These are phyloP conservation scores for Petrea volubilis DNA, from an alignment of 257 asterid genomes.

Conservation along the genomic window DNA sequence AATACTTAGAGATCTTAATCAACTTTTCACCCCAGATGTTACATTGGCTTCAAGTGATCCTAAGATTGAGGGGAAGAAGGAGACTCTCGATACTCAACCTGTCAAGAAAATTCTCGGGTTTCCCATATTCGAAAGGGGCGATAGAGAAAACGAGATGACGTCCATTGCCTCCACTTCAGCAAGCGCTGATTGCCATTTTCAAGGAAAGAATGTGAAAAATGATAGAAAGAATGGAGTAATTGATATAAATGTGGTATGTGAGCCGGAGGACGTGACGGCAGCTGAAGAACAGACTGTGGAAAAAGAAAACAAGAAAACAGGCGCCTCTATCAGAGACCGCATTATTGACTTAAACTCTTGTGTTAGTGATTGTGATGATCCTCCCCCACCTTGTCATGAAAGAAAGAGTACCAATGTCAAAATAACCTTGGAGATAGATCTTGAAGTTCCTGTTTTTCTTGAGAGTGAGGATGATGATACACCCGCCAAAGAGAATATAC, in stretches of 20 bases:
- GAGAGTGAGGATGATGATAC: constrained; percentile 42
- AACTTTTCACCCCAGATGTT: constrained; percentile 27
- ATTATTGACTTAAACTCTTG: constrained; percentile 47
- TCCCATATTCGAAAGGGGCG: constrained; percentile 55
- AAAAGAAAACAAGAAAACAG: constrained; percentile 18
- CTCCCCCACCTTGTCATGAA: constrained; percentile 18
- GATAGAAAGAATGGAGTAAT: constrained; percentile 50
- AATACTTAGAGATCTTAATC: constrained; percentile 47
- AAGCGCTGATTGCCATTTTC: constrained; percentile 21
- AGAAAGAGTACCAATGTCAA: constrained; percentile 9
- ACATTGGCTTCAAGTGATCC: constrained; percentile 26
- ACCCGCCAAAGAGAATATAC: constrained; percentile 17
- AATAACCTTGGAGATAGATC: constrained; percentile 41
- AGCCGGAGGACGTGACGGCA: constrained; percentile 40
- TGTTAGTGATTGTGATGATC: constrained; percentile 38
- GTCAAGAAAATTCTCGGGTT: constrained; percentile 64
- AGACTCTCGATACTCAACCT: constrained; percentile 25
- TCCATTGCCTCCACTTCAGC: constrained; percentile 39
- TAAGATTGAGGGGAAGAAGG: constrained; percentile 28
- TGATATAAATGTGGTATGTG: constrained; percentile 76
- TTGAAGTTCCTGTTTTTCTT: constrained; percentile 38
- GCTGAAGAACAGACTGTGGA: constrained; percentile 23
- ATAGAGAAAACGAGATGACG: constrained; percentile 38
- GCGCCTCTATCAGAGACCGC: constrained; percentile 5
- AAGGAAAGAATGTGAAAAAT: constrained; percentile 26